These are phyloP conservation scores for Cylindrodendrum hubeiense DNA, from an alignment of 2,329 filamentous ascomycete genomes.

Conservation along the genomic window DNA sequence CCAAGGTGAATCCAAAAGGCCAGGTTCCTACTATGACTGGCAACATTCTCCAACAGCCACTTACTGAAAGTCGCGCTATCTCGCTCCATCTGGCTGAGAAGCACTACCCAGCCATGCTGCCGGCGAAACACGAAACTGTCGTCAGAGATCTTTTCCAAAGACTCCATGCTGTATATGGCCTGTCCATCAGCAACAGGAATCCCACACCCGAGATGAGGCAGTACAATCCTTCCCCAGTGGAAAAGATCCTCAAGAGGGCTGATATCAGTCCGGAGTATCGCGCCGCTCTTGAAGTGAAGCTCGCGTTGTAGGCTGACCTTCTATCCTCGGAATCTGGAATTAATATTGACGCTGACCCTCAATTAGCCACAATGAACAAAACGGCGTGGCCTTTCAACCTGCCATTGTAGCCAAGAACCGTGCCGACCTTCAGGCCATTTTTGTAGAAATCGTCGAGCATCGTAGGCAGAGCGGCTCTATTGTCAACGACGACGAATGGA, in stretches of 20 bases:
- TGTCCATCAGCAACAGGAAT: conserved; percentile 25
- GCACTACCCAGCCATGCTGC: conserved; percentile 29
- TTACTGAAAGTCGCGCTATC: conserved; percentile 26
- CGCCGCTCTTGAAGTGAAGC: conserved; percentile 11
- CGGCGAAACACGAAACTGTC: neutral
- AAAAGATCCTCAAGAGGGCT: conserved; percentile 13
- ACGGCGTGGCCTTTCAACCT: conserved; percentile 24
- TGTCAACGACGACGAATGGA: conserved; percentile 16
- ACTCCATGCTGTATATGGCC: conserved; percentile 18
- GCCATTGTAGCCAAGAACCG: conserved; percentile 18
- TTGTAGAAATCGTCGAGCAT: conserved; percentile 10
- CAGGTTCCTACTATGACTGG: conserved; percentile 30
- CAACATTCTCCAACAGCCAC: conserved; percentile 3
- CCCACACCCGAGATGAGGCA: conserved; percentile 19
- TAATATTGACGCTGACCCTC: neutral
- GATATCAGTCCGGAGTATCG: conserved; percentile 24
- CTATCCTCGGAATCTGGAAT: neutral
- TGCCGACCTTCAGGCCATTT: conserved; percentile 10
- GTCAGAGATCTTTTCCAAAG: conserved; percentile 16
- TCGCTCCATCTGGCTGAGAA: conserved; percentile 29
- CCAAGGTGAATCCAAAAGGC: conserved; percentile 23
- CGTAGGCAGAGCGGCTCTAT: conserved; percentile 18
- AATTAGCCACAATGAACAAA: conserved; percentile 18
- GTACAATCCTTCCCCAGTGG: conserved; percentile 23
- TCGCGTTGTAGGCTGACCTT: conserved; percentile 11